Evolutionary conservation across 208 protist genomes (phyloP), one percentile per base, ranked within the genome.

Genomic region (Trypanosomatidae sp.): DNA sequence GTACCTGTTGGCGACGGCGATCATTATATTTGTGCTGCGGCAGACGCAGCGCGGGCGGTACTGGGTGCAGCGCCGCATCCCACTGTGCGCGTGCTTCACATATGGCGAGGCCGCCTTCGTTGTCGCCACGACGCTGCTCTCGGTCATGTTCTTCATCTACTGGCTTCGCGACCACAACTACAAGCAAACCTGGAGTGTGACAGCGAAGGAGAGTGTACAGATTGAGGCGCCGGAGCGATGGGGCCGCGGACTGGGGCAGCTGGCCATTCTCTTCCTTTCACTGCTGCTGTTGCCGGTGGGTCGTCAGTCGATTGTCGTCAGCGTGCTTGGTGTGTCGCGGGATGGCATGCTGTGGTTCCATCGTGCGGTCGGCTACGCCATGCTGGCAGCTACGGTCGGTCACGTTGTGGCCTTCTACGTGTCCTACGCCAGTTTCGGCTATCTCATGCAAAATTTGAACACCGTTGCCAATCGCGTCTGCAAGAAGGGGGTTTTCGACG

Each of bases 151-250:
- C 74, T 80, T 78, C 70, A 60, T 86, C 62, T 92, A 92, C 74
- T 92, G 87, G 87, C 15, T 90, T 15, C 82, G 75, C 33, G 84
- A 83, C 56, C 87, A 92, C 80, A 92, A 90, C 79, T 92, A 78
- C 79, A 84, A 88, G 41, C 6, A 53, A 12, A 46, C 74, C 22
- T 76, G 66, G 80, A 59, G 8, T 10, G 50, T 30, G 2, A 73
- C n/a, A 17, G 77, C 8, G 12, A 73, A 62, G 28, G 36, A 58
- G 1, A 59, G 22, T 3, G 43, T n/a, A 22, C 70, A 60, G 5
- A 79, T 81, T 13, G 17, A 68, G 10, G 28, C 55, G 15, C 43
- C 76, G 5, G 87, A 92, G 62, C 69, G 73, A 2, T 88, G 79
- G 79, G 83, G 55, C 9, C 88, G 85, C 36, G 76, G 74, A 10